phyloP scores from a whole-genome alignment of 2,329 filamentous ascomycete genomes.

The Claviceps quebecensis region DNA sequence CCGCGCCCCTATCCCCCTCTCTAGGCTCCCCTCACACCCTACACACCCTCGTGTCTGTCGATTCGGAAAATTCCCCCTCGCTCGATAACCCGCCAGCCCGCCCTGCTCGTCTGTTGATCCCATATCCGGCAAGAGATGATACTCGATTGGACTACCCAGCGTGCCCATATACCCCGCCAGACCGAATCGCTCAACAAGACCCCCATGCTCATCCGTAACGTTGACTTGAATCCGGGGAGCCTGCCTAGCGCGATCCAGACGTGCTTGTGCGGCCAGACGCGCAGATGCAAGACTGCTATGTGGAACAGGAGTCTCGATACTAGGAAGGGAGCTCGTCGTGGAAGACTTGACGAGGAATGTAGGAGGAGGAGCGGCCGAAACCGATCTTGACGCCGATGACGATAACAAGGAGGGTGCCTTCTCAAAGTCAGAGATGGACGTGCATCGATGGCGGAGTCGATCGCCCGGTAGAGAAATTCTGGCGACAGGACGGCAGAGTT shows the following conservation, averaged over 20 bases:
- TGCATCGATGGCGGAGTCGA: slow-evolving; percentile 23
- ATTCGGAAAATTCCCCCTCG: too few relatives aligned
- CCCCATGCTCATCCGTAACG: slow-evolving; percentile 39
- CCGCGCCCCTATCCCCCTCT: too few relatives aligned
- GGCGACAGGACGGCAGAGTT: slow-evolving; percentile 49
- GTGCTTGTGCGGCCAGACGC: slow-evolving; percentile 49
- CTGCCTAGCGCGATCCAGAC: slow-evolving; percentile 44
- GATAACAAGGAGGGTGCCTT: slow-evolving; percentile 9
- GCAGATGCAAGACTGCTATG: slow-evolving; percentile 35
- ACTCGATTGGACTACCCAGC: slow-evolving; percentile 43
- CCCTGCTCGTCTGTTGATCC: slow-evolving; percentile 43
- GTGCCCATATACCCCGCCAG: slow-evolving; percentile 50
- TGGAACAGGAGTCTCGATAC: slow-evolving; percentile 11
- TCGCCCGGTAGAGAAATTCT: slow-evolving; percentile 38
- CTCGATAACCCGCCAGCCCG: slow-evolving; percentile 34
- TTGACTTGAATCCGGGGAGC: slow-evolving; percentile 43
- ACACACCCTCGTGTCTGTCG: slow-evolving; percentile 20
- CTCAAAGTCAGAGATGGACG: slow-evolving; percentile 6
- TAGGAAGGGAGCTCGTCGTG: slow-evolving; percentile 20
- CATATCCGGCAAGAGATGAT: slow-evolving; percentile 43
- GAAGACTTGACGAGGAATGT: slow-evolving; percentile 21
- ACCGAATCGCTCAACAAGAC: slow-evolving; percentile 35
- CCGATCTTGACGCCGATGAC: neutral
- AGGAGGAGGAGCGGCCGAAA: slow-evolving; percentile 7
- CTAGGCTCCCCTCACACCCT: slow-evolving; percentile 19